These are phyloP conservation scores for Bipolaris sorokiniana DNA, from an alignment of 2,329 filamentous ascomycete genomes.

Conservation along the genomic window DNA sequence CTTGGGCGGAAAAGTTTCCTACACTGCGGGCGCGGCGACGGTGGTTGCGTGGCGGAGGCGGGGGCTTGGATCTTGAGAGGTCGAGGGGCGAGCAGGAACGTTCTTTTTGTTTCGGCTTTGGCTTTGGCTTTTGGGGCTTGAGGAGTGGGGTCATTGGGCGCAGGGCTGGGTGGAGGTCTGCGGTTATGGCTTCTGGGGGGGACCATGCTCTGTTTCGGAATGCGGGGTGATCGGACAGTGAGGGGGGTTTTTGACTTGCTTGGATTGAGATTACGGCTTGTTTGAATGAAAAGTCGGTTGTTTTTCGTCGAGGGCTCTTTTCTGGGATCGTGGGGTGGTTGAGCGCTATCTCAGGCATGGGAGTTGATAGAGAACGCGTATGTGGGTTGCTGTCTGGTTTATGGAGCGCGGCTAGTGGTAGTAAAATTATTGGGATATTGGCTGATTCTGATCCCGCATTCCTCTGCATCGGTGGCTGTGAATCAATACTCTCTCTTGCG, in stretches of 20 bases:
- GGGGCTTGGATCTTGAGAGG: not conserved
- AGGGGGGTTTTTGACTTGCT: not conserved
- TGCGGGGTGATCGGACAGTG: not conserved
- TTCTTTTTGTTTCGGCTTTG: not conserved
- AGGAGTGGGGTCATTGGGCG: not conserved
- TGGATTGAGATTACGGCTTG: too few species aligned
- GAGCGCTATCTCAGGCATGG: not conserved
- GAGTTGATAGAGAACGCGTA: not conserved
- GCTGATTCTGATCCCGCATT: slow-evolving; percentile 34
- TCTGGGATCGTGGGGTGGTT: not conserved
- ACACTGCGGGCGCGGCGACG: not conserved
- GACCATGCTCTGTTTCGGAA: not conserved
- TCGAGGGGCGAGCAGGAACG: not conserved
- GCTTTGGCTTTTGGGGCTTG: not conserved
- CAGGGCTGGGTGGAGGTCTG: not conserved
- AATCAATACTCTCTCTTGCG: slow-evolving; percentile 18
- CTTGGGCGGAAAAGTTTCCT: not conserved
- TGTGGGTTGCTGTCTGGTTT: not conserved
- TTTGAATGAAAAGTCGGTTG: not conserved
- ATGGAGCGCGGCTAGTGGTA: not conserved
- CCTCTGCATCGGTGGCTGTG: slow-evolving; percentile 19
- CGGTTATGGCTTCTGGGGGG: not conserved
- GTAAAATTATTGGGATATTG: not conserved
- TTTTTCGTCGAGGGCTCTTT: not conserved
- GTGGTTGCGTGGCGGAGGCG: not conserved